Base-by-base conservation (phyloP, 176 grass and related monocot genomes). In the Hordeum marinum region DNA sequence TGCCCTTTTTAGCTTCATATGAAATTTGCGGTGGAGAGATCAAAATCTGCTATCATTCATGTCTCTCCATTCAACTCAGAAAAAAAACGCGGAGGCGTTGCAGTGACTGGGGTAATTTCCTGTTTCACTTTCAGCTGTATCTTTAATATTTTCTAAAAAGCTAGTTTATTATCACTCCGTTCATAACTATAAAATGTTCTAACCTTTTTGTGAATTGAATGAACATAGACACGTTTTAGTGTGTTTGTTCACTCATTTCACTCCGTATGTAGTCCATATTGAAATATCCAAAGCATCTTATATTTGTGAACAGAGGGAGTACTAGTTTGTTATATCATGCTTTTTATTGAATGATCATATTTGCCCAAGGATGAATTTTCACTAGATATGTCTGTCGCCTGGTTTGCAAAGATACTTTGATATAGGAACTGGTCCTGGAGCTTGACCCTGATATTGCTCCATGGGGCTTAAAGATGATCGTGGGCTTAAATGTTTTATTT, bases 1-100 rank as follows among this genome's bases (percentile, higher is more conserved):
- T 87, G 21, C 50, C 18, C 82, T 52, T 63, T 85, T 63, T 90
- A 98, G 96, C 91, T 95, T 75, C 78, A 41, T 68, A 92, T 98
- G 91, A 94, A 90, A 76, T 98, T 98, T 88, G 77, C 23, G 27
- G 86, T 76, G 62, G 84, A 89, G 82, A 88, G 89, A 85, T 90
- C 89, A 84, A 87, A 85, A 85, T 95, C 91, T 87, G 36, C 85
- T 80, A 92, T 98, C 80, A 57, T 95, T 86, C 93, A 94, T 48
- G 96, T 90, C 46, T 89, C 80, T 76, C 96, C 96, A 72, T 98
- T 98, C 88, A 95, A 92, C 75, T 98, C 96, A 12, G 93, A 95
- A 84, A 98, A 94, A 75, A 98, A 98, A 24, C 63, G 91, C 2
- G 89, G 91, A 11, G 93, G 93, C 46, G 91, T 95, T 73, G 93